Base-by-base conservation (phyloP, 495 filamentous ascomycete genomes). In the Achaetomiella virescens region DNA sequence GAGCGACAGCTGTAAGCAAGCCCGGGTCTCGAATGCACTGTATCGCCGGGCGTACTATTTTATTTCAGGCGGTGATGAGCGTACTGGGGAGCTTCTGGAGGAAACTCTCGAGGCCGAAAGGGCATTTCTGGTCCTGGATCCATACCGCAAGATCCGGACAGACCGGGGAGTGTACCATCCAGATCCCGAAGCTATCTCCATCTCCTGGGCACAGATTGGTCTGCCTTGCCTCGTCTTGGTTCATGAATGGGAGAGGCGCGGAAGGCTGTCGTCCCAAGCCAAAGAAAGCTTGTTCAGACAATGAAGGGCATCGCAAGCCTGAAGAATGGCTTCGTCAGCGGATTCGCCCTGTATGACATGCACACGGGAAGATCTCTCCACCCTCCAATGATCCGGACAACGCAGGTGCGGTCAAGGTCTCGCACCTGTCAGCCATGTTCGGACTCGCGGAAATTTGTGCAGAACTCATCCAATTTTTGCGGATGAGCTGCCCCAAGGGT, bases 261-360 rank as follows among this genome's bases (percentile, higher is more conserved):
- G 45, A 0, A n/a, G 27, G n/a, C 45, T 25, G 27, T 48, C 31
- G 47, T 29, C 36, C 15, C 31, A 49, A n/a, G 31, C 47, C 7
- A 36, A 24, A 22, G 37, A 18, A 49, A 49, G 31, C 47, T 49
- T 7, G 12, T 14, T 12, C 12, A 15, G 22, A 49, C 31, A 1
- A 24, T 24, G 6, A 24, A 29, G 18, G 47, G 47, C 18, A 49
- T 49, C 12, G 47, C 47, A 7, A 14, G n/a, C 8, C 47, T 49
- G 31, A 49, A 49, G 33, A 49, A 49, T 21, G 47, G 47, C 11
- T 49, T 49, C 47, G 47, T 49, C 18, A 49, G 31, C 9, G 47
- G 47, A 1, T 37, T 24, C 4, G 47, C 12, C 29, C 27, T 24
- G 31, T 49, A 49, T 33, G n/a, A 29, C 9, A 49, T 37, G 22